Evolutionary conservation across 2,329 filamentous ascomycete genomes (phyloP).

Genomic region (Talaromyces amestolkiae): DNA sequence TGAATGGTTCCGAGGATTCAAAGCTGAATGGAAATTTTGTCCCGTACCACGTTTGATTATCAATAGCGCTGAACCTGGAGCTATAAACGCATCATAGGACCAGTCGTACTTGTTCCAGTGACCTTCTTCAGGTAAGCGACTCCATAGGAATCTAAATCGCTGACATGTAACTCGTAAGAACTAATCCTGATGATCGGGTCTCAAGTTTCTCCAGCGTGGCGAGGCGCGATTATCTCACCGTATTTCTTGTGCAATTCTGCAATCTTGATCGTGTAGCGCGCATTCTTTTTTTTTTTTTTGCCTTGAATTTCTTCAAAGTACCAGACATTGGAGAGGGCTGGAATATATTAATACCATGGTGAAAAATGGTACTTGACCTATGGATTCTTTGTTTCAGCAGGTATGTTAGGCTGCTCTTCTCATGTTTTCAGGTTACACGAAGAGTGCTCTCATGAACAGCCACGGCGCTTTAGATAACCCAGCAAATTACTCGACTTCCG

Average conservation of each 20-base stretch:
- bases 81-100: neutral
- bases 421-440: too few relatives aligned
- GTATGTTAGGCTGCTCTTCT: too few relatives aligned
- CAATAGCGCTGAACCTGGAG: neutral
- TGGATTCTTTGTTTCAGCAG: too few relatives aligned
- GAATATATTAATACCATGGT: too few relatives aligned
- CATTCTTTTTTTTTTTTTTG: neutral
- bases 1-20: neutral
- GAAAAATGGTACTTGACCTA: too few relatives aligned
- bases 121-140: neutral
- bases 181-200: neutral
- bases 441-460: too few relatives aligned
- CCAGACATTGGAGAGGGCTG: too few relatives aligned
- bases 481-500: too few relatives aligned
- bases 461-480: too few relatives aligned
- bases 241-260: neutral
- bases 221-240: too few relatives aligned
- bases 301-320: too few relatives aligned
- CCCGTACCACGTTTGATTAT: neutral
- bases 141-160: neutral
- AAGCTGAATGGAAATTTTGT: neutral
- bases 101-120: neutral
- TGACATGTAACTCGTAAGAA: neutral
- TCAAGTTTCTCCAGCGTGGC: neutral
- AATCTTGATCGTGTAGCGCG: neutral